Evolutionary conservation across 495 filamentous ascomycete species (phyloP).

Genomic region (Usnea hakonensis): DNA sequence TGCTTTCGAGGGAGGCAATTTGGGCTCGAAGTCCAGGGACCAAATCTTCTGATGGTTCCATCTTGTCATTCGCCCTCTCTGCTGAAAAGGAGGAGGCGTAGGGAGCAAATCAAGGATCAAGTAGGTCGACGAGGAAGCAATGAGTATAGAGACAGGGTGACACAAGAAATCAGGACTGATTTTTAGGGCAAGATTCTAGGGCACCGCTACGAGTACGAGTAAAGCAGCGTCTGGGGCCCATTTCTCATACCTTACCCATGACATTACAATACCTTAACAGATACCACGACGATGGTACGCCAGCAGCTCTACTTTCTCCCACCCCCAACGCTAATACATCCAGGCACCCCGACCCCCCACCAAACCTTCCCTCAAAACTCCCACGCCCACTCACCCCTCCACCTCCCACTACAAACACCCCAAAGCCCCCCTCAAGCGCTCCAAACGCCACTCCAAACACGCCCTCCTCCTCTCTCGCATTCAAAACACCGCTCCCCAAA

Average conservation of each 20-base stretch:
- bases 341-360: conserved; percentile 1
- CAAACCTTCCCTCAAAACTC: not conserved
- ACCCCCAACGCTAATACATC: too few relatives aligned
- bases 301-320: not conserved
- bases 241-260: not conserved
- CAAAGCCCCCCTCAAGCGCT: conserved; percentile 15
- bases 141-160: too few relatives aligned
- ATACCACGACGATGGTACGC: not conserved
- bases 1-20: conserved; percentile 7
- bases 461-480: conserved; percentile 67
- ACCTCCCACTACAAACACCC: not conserved
- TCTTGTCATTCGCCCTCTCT: not conserved
- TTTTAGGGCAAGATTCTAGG: too few relatives aligned
- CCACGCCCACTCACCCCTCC: not conserved
- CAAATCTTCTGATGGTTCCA: not conserved
- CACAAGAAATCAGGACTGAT: too few relatives aligned
- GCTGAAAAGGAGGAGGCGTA: too few relatives aligned
- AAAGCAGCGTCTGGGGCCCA: too few relatives aligned
- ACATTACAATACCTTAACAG: not conserved
- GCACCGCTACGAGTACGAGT: too few relatives aligned
- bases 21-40: not conserved
- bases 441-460: conserved; percentile 67
- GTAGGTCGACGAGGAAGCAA: too few relatives aligned
- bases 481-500: conserved; percentile 45
- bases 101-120: too few relatives aligned